Percentiles rank a stretch among this genome's conserved stretches.
phyloP scores from a whole-genome alignment of 2,329 filamentous ascomycete genomes.

The Cadophora sp. region DNA sequence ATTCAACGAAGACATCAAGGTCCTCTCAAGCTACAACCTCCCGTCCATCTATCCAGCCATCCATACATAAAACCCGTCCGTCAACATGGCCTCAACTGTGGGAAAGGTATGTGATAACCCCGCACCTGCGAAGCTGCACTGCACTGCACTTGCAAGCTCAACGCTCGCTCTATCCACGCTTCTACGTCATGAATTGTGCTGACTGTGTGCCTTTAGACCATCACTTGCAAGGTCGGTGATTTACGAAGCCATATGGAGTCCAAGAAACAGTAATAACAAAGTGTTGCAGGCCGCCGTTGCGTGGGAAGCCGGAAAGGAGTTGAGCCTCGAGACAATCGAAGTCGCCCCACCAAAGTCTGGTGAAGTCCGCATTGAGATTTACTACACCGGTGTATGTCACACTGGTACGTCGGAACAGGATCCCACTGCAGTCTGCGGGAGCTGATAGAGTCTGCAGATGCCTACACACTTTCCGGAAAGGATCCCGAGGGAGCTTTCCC shows the following conservation, averaged over 20 bases:
- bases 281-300: slow-evolving; percentile 80
- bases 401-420: slow-evolving; percentile 67
- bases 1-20: slow-evolving; percentile 18
- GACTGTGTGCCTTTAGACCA: slow-evolving; percentile 38
- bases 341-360: slow-evolving; percentile 87
- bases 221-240: slow-evolving; percentile 46
- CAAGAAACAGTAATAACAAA: slow-evolving; percentile 21
- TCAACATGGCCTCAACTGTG: slow-evolving; percentile 24
- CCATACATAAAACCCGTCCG: neutral
- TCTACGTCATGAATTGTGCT: slow-evolving; percentile 24
- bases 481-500: slow-evolving; percentile 96
- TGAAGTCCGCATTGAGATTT: slow-evolving; percentile 96
- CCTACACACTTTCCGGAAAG: slow-evolving; percentile 94
- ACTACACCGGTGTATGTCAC: slow-evolving; percentile 99
- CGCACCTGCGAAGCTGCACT: neutral
- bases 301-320: slow-evolving; percentile 93
- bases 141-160: neutral
- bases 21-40: neutral
- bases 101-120: slow-evolving; percentile 26
- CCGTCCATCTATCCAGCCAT: neutral
- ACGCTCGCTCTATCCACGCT: neutral
- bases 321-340: slow-evolving; percentile 90
- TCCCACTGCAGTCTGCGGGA: slow-evolving; percentile 10
- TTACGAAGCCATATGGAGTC: neutral
- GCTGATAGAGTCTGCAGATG: slow-evolving; percentile 61